A percentile compares a stretch with the other conserved stretches of the same genome.
phyloP scores from a whole-genome alignment of 306 rosid genomes.

The Herpetospermum pedunculosum region DNA sequence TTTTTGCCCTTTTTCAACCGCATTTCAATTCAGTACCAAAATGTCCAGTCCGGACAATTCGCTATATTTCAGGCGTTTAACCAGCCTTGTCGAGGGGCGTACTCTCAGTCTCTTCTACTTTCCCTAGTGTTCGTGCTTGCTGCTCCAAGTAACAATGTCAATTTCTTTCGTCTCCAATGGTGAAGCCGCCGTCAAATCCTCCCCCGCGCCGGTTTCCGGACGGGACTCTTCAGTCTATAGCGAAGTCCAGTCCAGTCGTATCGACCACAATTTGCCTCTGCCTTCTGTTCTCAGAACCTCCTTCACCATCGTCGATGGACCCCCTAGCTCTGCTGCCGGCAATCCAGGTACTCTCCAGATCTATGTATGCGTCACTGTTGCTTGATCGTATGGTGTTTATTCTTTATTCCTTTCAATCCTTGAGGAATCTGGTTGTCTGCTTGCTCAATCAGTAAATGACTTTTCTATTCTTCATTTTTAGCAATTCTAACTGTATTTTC shows the following conservation, averaged over 20 bases:
- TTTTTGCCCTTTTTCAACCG: conserved; percentile 8
- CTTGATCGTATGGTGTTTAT: not conserved
- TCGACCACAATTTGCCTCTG: conserved; percentile 65
- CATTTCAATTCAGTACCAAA: not conserved
- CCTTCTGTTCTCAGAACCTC: conserved; percentile 64
- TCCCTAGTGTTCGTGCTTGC: not conserved
- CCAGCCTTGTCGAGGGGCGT: not conserved
- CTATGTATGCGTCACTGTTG: not conserved
- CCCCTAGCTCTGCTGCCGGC: conserved; percentile 88
- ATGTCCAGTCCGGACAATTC: conserved; percentile 3
- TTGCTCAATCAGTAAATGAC: not conserved
- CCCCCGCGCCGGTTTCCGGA: conserved; percentile 22
- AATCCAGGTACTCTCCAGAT: conserved; percentile 65
- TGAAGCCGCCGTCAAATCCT: conserved; percentile 12
- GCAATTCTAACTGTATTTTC: not conserved
- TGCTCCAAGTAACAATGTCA: conserved; percentile 32
- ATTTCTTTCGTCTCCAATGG: conserved; percentile 35
- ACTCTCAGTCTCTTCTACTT: not conserved
- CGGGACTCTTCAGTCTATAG: conserved; percentile 66
- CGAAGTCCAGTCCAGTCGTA: conserved; percentile 72
- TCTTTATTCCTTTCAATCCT: not conserved
- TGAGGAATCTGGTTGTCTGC: not conserved
- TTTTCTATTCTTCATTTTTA: not conserved
- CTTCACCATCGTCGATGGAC: conserved; percentile 71
- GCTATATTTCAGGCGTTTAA: not conserved